These are phyloP conservation scores for Fusarium sulawesiense DNA, from an alignment of 2,329 filamentous ascomycete species.

Conservation along the genomic window DNA sequence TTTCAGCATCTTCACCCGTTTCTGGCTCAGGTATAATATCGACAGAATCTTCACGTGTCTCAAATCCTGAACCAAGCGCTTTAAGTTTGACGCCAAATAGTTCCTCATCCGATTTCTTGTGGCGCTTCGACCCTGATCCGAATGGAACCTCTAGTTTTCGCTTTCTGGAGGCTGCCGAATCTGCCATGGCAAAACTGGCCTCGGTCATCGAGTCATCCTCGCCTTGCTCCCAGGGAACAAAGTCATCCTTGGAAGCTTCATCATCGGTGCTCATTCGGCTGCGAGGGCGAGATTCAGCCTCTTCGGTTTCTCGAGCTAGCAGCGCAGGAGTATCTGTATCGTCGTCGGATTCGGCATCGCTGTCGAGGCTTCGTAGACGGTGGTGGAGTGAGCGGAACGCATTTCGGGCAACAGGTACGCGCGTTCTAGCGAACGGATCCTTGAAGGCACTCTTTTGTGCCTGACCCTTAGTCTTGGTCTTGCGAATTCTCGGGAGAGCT, in stretches of 20 bases:
- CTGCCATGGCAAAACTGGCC: conserved; percentile 74
- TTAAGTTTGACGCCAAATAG: conserved; percentile 74
- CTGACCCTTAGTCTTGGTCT: conserved; percentile 66
- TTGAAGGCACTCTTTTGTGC: conserved; percentile 72
- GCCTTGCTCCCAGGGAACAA: conserved; percentile 58
- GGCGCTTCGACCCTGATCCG: conserved; percentile 78
- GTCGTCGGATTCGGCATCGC: conserved; percentile 88
- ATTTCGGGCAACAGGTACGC: conserved; percentile 66
- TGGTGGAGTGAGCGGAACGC: conserved; percentile 85
- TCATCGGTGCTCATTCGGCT: conserved; percentile 78
- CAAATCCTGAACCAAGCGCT: conserved; percentile 63
- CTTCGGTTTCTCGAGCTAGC: conserved; percentile 82
- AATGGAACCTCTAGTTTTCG: conserved; percentile 77
- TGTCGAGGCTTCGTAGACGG: conserved; percentile 69
- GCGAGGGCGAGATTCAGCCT: conserved; percentile 82
- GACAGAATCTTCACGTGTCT: conserved; percentile 60
- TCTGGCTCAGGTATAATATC: conserved; percentile 63
- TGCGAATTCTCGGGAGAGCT: conserved; percentile 79
- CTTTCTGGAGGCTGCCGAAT: conserved; percentile 70
- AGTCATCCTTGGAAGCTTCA: conserved; percentile 63
- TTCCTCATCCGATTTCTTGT: conserved; percentile 83
- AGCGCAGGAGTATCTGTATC: conserved; percentile 69
- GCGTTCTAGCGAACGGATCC: conserved; percentile 74
- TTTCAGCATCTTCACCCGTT: conserved; percentile 55
- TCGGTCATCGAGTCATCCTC: conserved; percentile 79